Percentiles rank a stretch among this genome's conserved stretches.
phyloP scores from a whole-genome alignment of 345 rosid species.

The Ceriops decandra region DNA sequence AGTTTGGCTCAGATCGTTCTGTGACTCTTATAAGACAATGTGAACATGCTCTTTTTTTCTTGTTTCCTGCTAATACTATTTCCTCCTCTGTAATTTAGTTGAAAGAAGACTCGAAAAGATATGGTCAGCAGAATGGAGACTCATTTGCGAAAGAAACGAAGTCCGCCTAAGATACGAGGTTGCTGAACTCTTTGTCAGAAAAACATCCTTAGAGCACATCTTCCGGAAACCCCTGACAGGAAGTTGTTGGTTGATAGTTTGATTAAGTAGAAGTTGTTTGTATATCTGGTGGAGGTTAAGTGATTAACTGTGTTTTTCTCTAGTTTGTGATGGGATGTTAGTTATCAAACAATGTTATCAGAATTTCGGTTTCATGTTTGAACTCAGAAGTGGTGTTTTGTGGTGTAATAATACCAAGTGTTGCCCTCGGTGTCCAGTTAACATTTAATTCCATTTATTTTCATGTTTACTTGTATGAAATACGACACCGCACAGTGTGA shows the following conservation, averaged over 20 bases:
- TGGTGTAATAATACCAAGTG: conserved; percentile 4
- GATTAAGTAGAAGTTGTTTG: conserved; percentile 18
- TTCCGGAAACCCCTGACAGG: conserved; percentile 8
- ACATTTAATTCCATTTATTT: too few species aligned
- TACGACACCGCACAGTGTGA: too few species aligned
- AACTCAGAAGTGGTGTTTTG: conserved; percentile 8
- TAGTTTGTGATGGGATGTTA: conserved; percentile 11
- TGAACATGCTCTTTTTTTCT: background rate
- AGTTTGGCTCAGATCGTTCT: background rate
- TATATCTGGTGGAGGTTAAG: conserved; percentile 24
- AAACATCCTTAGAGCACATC: conserved; percentile 10
- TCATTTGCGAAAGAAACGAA: conserved; percentile 20
- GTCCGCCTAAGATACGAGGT: conserved; percentile 27
- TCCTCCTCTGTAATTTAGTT: conserved; percentile 31
- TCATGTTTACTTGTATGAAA: too few species aligned
- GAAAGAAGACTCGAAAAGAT: conserved; percentile 30
- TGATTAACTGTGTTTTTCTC: conserved; percentile 10
- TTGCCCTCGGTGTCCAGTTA: background rate
- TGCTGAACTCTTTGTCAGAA: background rate
- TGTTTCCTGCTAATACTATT: conserved; percentile 6
- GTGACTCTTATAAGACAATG: background rate
- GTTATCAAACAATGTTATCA: conserved; percentile 3
- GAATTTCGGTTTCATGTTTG: conserved; percentile 4
- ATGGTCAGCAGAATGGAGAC: conserved; percentile 31
- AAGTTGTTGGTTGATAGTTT: conserved; percentile 17